Conservation (phyloP, 495 filamentous ascomycete genomes). For the Cercophora sp. region DNA sequence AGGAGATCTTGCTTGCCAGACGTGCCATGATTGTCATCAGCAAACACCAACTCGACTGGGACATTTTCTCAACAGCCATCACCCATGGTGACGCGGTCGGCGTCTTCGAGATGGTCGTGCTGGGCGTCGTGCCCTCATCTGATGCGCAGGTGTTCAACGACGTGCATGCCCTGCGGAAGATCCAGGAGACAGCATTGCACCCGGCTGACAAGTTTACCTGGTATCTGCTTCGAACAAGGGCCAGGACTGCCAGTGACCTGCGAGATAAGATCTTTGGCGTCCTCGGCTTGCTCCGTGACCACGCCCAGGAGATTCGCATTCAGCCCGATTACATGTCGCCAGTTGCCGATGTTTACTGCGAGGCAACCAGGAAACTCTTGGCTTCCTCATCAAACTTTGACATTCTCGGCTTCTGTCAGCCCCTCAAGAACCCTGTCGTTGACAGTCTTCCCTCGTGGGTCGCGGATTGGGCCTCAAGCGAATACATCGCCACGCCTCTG, state of each 20-base stretch:
- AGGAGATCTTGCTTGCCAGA: conserved; percentile 17
- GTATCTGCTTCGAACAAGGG: conserved; percentile 1
- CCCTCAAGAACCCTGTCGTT: neutral
- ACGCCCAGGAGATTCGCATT: neutral
- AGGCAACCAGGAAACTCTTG: conserved; percentile 3
- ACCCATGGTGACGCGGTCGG: neutral
- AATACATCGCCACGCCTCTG: neutral
- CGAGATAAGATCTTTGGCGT: conserved; percentile 34
- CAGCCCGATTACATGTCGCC: conserved; percentile 3
- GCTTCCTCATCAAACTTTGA: conserved; percentile 6
- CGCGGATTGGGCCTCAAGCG: conserved; percentile 4
- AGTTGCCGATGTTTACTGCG: conserved; percentile 1
- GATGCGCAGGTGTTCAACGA: neutral
- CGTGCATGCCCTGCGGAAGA: conserved; percentile 5
- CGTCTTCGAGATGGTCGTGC: neutral
- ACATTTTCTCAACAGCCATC: conserved; percentile 2
- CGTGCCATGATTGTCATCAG: conserved; percentile 1
- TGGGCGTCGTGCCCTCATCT: neutral
- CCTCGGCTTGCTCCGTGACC: conserved; percentile 19
- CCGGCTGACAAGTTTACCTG: conserved; percentile 9
- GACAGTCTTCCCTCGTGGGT: conserved; percentile 12
- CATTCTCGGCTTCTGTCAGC: conserved; percentile 6
- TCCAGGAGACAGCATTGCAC: neutral
- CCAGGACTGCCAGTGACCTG: conserved; percentile 22
- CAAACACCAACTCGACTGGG: conserved; percentile 3